Evolutionary conservation across 2,329 filamentous ascomycete genomes (phyloP), one percentile per base, ranked within the genome.

Genomic region (Fusarium abutilonis): DNA sequence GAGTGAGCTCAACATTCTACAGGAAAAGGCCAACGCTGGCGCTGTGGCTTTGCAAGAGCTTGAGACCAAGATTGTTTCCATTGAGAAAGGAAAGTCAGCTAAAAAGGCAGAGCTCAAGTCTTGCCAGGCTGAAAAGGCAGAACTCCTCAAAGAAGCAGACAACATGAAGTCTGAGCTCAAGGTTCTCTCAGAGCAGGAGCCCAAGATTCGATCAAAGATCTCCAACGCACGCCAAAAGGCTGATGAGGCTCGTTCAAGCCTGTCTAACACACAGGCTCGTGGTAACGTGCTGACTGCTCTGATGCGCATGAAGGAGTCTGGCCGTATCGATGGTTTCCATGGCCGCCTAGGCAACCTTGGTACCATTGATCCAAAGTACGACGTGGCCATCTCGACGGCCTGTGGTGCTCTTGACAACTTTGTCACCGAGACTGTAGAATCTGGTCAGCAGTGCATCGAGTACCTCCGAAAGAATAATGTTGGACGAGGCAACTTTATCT

Each of bases 401-500:
- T 98, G 95, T 68, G 89, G 91, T 41, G 85, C 90, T 3, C 85
- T 99, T 9, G 92, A 99, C 76, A 97, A 98, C 73, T 93, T 99
- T 76, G 94, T 99, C 9, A 96, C 96, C 1, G 95, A 98, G 70
- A 93, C 92, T 1, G 94, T 98, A 13, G 95, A 98, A 70, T 91
- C 93, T 56, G 95, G 93, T 64, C 95, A 99, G 76, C 93, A 98
- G 74, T 99, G 96, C 76, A 98, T 99, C 63, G 95, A 98, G 73
- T 95, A 99, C 72, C 83, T 99, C 11, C 88, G 95, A 52, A 99
- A 98, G 82, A 99, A 97, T 70, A 97, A 97, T 68, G 87, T 99
- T 4, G 95, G 95, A 11, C 88, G 96, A 69, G 95, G 93, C 57
- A 97, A 97, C 78, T 98, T 99, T 75, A 98, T 99, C 70, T 91